Percentiles rank a stretch among this genome's conserved stretches.
Conservation (phyloP, 108 stramenopile genomes). For the Cyclotella atomus region DNA sequence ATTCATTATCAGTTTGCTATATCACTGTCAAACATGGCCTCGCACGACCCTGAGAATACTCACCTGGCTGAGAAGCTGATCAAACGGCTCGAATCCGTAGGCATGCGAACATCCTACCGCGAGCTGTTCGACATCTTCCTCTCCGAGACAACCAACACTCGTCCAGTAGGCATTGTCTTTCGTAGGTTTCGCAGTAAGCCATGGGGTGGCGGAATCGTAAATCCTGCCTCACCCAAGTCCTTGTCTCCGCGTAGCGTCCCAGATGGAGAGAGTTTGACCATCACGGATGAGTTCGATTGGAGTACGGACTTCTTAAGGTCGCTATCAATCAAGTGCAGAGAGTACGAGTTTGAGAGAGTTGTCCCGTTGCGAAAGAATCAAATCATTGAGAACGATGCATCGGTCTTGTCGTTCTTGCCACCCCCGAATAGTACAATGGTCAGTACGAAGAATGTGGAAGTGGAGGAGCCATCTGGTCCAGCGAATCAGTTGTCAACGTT, state of each 20-base stretch:
- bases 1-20: conserved; percentile 38
- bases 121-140: conserved; percentile 50
- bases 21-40: conserved; percentile 37
- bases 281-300: conserved; percentile 48
- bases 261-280: not conserved
- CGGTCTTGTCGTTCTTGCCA: conserved; percentile 21
- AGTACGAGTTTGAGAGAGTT: conserved; percentile 39
- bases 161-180: conserved; percentile 47
- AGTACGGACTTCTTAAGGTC: conserved; percentile 36
- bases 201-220: conserved; percentile 1
- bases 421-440: conserved; percentile 15
- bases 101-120: conserved; percentile 51
- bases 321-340: conserved; percentile 38
- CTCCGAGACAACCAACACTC: conserved; percentile 37
- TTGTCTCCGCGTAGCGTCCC: not conserved
- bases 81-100: conserved; percentile 47
- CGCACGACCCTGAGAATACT: conserved; percentile 19
- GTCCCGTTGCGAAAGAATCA: conserved; percentile 24
- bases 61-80: conserved; percentile 47
- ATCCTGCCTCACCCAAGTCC: conserved; percentile 5
- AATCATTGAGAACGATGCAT: conserved; percentile 2
- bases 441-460: not conserved
- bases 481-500: conserved; percentile 9
- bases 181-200: conserved; percentile 16
- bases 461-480: not conserved